These are phyloP conservation scores for Solanum chacoense DNA, from an alignment of 305 asterid genomes.

Conservation along the genomic window DNA sequence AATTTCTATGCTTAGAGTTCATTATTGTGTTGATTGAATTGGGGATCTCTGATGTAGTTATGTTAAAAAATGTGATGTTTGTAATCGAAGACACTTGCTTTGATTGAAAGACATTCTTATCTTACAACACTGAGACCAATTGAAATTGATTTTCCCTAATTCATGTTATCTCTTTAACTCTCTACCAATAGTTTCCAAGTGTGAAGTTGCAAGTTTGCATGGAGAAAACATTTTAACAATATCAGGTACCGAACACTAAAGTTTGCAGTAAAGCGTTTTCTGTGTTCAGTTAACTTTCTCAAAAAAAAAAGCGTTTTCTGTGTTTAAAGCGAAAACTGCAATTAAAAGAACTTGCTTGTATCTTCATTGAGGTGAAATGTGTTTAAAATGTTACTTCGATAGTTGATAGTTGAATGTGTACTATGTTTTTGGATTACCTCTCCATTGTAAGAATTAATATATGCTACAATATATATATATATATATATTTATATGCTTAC, in stretches of 20 bases:
- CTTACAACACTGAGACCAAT: background rate
- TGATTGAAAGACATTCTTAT: background rate
- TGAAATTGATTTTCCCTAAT: background rate
- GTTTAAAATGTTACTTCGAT: background rate
- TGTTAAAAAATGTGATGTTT: background rate
- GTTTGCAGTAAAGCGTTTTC: background rate
- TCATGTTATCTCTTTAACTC: background rate
- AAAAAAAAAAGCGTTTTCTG: background rate
- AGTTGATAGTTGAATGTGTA: background rate
- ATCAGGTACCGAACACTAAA: background rate
- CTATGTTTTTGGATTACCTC: background rate
- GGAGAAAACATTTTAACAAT: background rate
- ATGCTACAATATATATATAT: background rate
- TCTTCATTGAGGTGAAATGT: background rate
- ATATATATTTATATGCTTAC: background rate
- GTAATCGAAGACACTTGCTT: background rate
- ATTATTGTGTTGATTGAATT: background rate
- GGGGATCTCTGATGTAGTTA: background rate
- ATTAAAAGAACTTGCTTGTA: background rate
- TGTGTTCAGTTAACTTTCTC: no score
- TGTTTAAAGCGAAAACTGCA: background rate
- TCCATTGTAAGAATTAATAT: background rate
- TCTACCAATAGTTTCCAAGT: background rate
- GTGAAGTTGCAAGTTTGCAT: background rate
- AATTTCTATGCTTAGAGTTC: background rate